phyloP scores from a whole-genome alignment of 768 basidiomycete genomes.

The Auricularia heimuer region DNA sequence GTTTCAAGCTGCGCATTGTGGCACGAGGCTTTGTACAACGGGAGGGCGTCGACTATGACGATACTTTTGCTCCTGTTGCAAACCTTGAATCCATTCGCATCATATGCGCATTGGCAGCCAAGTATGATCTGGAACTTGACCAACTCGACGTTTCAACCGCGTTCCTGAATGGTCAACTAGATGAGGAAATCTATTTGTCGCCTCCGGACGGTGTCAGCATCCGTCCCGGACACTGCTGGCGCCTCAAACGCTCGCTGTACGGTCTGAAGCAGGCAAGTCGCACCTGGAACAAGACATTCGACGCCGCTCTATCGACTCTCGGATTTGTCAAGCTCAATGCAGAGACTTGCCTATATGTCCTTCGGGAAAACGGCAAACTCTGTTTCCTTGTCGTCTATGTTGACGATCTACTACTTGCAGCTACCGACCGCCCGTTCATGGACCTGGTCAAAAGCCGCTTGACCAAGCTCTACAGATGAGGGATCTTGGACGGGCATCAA shows the following conservation, averaged over 20 bases:
- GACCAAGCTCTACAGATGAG: neutral
- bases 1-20: constrained; percentile 32
- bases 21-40: constrained; percentile 34
- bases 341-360: constrained; percentile 5
- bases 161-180: constrained; percentile 12
- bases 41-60: constrained; percentile 10
- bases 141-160: constrained; percentile 11
- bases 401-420: constrained; percentile 12
- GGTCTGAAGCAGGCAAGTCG: constrained; percentile 11
- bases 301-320: constrained; percentile 9
- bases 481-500: neutral
- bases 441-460: constrained; percentile 2
- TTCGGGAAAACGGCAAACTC: constrained; percentile 12
- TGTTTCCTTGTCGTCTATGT: constrained; percentile 14
- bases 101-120: constrained; percentile 9
- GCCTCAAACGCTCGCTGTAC: constrained; percentile 5
- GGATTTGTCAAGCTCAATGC: constrained; percentile 10
- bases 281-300: constrained; percentile 8
- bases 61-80: constrained; percentile 5
- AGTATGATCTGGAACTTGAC: constrained; percentile 11
- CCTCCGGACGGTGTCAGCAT: neutral
- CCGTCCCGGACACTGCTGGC: neutral
- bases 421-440: constrained; percentile 1
- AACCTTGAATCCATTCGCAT: constrained; percentile 3
- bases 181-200: constrained; percentile 16